Conservation (phyloP, 768 basidiomycete species). For the Hypsizygus marmoreus region DNA sequence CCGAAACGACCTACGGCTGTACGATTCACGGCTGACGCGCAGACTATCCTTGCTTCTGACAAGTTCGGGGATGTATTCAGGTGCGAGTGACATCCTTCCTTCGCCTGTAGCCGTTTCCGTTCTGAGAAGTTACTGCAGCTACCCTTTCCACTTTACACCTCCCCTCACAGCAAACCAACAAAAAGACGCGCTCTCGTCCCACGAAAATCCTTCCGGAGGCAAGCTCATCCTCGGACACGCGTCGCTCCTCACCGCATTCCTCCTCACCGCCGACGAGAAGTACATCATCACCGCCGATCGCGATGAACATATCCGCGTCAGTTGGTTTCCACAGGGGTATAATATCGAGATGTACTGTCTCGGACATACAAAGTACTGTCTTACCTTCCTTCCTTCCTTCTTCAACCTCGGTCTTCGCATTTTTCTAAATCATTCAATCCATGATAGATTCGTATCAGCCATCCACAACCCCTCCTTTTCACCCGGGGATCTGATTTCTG, state of each 20-base stretch:
- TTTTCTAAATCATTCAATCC: neutral
- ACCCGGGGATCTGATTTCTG: conserved; percentile 66
- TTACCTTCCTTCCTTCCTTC: neutral
- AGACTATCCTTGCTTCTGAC: conserved; percentile 81
- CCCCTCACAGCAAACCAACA: conserved; percentile 31
- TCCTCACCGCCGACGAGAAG: conserved; percentile 66
- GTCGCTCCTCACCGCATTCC: conserved; percentile 76
- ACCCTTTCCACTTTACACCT: conserved; percentile 53
- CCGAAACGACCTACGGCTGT: conserved; percentile 82
- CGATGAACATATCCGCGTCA: conserved; percentile 94
- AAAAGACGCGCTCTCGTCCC: conserved; percentile 50
- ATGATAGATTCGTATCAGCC: conserved; percentile 76
- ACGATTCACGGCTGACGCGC: conserved; percentile 57
- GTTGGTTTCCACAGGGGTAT: conserved; percentile 86
- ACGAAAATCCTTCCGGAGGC: conserved; percentile 71
- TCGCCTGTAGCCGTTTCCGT: neutral
- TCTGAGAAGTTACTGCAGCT: conserved; percentile 39
- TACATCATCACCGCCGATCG: conserved; percentile 89
- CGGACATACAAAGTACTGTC: conserved; percentile 77
- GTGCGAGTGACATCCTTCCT: conserved; percentile 36
- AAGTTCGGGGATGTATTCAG: conserved; percentile 95
- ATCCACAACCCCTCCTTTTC: conserved; percentile 63
- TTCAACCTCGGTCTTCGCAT: neutral
- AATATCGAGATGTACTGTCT: conserved; percentile 86
- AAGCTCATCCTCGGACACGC: conserved; percentile 83